Base-by-base conservation (phyloP, 106 monocot species). In the Apostasia shenzhenica region DNA sequence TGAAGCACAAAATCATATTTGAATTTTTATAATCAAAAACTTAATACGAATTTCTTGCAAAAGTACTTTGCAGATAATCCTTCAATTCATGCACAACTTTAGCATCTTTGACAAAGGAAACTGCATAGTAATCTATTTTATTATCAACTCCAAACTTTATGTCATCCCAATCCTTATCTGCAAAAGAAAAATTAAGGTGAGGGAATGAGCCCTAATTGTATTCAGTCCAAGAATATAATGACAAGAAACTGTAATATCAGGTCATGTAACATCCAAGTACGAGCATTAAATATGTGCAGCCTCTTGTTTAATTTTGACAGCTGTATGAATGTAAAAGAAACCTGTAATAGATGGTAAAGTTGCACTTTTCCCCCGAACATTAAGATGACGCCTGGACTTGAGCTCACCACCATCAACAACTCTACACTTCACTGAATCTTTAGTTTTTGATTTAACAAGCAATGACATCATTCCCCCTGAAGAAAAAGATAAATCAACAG, bases 91-190 rank as follows among this genome's bases (percentile, higher is more conserved):
- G 89, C 39, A 97, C 97, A 66, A 97, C 92, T 81, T 92, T 63
- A 56, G 97, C 97, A 89, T 92, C 92, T 81, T 97, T 97, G 61
- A 97, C 97, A 78, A 97, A 97, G 47, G 97, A 97, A 62, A 97
- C 97, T 40, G 97, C 97, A 81, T 97, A 97, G 63, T 79, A 97
- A 61, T 97, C 97, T 47, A 97, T 89, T 76, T 90, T 81, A 51
- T 97, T 97, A 48, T 97, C 97, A 56, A 97, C 97, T 43, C 97
- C 97, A 77, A 97, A 97, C 73, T 97, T 97, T 72, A 97, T 97
- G 77, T 97, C 97, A 59, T 97, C 97, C 97, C 97, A 97, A 73
- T 97, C 97, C 68, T 97, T 97, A n/a, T 97, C 97, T 97, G 82
- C 53, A 75, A 45, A 41, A 63, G 26, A 66, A 59, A 69, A 54